A percentile compares a stretch with the other conserved stretches of the same genome.
phyloP scores from a whole-genome alignment of 2,329 filamentous ascomycete genomes.

The Sporothrix variecibatus region DNA sequence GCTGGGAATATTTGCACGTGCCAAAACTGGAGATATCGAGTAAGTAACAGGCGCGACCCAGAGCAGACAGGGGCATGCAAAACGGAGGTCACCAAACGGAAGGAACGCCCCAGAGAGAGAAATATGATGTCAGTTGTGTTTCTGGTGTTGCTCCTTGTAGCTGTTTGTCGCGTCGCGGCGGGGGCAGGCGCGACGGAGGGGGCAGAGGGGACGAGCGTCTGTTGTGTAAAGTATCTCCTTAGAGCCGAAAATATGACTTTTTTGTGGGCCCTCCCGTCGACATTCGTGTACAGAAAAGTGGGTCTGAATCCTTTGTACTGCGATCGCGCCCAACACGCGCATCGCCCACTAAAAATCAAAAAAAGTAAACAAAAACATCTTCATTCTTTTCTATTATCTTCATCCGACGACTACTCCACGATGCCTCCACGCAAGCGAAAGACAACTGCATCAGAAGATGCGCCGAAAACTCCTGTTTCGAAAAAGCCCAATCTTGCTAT shows the following conservation, averaged over 20 bases:
- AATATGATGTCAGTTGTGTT: conserved; percentile 9
- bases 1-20: background rate
- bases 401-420: too few relatives aligned
- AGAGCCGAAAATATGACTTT: too few relatives aligned
- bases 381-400: too few relatives aligned
- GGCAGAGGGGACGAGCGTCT: background rate
- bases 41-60: background rate
- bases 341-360: too few relatives aligned
- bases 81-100: background rate
- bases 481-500: background rate
- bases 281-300: too few relatives aligned
- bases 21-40: too few relatives aligned
- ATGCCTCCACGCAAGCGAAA: conserved; percentile 4
- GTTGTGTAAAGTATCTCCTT: conserved; percentile 4
- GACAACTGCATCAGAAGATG: background rate
- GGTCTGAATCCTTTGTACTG: too few relatives aligned
- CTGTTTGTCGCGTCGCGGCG: background rate
- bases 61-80: background rate
- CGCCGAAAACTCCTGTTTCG: background rate
- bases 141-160: background rate
- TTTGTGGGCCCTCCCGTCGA: too few relatives aligned
- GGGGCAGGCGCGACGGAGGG: conserved; percentile 4
- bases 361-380: too few relatives aligned
- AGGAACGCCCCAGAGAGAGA: background rate
- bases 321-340: too few relatives aligned